Evolutionary conservation across 2,329 filamentous ascomycete genomes (phyloP), one percentile per base, ranked within the genome.

Genomic region (Bipolaris sorokiniana): DNA sequence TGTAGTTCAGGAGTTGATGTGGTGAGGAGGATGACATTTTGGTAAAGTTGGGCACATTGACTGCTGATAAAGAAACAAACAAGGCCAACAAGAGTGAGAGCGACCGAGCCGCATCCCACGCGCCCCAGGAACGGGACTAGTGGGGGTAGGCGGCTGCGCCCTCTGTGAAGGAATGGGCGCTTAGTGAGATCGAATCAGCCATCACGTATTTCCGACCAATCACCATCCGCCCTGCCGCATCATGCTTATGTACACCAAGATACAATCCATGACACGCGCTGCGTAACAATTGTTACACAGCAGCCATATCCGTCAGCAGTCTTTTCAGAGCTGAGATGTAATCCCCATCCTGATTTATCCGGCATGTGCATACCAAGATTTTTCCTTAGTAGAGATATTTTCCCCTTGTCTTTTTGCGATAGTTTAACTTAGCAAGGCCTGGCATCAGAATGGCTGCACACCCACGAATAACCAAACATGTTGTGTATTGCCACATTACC

Each of bases 81-180:
- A 23, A 22, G 10, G 26, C 7, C 7, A 10, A 13, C 18, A 18
- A 11, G 23, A 28, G 26, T 13, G 15, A 11, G 23, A 28, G 26
- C 18, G n/a, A 54, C 18, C 31, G 26, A 15, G 36, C 26, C 51
- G 28, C 42, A 34, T 40, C 51, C 44, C 28, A n/a, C 44, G 23
- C 13, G 15, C 5, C 6, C 36, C 34, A 26, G 34, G 47, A 18
- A 18, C 46, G 26, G 15, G 41, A 18, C 18, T 20, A 5, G 18
- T 22, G 33, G 46, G 18, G 33, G n/a, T 15, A 18, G 50, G 42
- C 45, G 37, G 44, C 31, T 54, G 10, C n/a, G 18, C n/a, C 18
- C 42, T 2, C 22, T 2, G 26, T 22, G 7, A 22, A 33, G 13
- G 16, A 46, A 36, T 31, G n/a, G 15, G 44, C 26, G 42, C 44